phyloP scores from a whole-genome alignment of 352 stramenopile species.

The Peronospora farinosa region DNA sequence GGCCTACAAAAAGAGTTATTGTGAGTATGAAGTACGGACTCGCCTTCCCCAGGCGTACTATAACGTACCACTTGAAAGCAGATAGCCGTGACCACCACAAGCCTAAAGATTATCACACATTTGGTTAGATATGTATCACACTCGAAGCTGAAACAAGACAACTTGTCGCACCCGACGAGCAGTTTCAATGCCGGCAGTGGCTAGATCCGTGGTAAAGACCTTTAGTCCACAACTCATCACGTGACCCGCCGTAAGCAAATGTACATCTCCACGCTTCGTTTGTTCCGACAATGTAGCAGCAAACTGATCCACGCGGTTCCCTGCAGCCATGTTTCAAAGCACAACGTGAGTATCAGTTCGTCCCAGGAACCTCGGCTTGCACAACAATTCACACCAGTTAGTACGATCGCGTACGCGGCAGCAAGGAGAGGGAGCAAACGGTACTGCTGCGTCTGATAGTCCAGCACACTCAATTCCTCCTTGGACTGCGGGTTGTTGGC shows the following conservation, averaged over 20 bases:
- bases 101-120: constrained; percentile 28
- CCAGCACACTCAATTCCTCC: constrained; percentile 87
- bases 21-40: constrained; percentile 13
- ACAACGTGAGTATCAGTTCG: not conserved
- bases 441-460: constrained; percentile 95
- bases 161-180: constrained; percentile 35
- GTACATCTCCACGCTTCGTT: constrained; percentile 36
- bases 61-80: constrained; percentile 67
- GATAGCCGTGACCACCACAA: constrained; percentile 92
- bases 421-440: constrained; percentile 90
- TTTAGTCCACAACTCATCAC: constrained; percentile 63
- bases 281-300: constrained; percentile 34
- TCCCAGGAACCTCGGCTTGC: not conserved
- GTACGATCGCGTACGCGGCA: constrained; percentile 86
- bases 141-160: not conserved
- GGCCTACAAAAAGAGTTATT: constrained; percentile 29
- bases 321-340: constrained; percentile 12
- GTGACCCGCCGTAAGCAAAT: constrained; percentile 43
- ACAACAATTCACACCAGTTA: constrained; percentile 28
- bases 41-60: not conserved
- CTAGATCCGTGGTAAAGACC: constrained; percentile 48
- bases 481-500: constrained; percentile 42
- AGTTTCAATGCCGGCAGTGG: constrained; percentile 43
- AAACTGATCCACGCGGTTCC: constrained; percentile 52
- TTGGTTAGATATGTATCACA: not conserved